These are phyloP conservation scores for Claviceps sp. DNA, from an alignment of 2,329 filamentous ascomycete genomes.

Conservation along the genomic window DNA sequence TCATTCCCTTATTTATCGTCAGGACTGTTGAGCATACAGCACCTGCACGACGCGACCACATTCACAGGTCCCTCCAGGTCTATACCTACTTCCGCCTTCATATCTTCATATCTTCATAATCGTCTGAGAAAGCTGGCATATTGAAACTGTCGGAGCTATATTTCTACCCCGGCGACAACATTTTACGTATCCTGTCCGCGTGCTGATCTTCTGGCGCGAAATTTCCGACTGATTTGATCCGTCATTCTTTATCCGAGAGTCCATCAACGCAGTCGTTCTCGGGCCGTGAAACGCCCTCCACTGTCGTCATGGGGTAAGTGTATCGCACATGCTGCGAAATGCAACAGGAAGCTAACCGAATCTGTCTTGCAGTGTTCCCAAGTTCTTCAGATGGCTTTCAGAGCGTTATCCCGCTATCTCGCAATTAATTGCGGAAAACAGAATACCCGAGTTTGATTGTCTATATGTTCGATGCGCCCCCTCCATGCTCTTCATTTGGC, in stretches of 20 bases:
- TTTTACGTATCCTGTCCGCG: too few relatives aligned
- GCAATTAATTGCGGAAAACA: constrained; percentile 94
- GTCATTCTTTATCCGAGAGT: neutral
- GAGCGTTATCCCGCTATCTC: constrained; percentile 98
- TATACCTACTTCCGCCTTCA: too few relatives aligned
- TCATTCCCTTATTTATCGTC: neutral
- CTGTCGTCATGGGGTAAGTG: constrained; percentile 18
- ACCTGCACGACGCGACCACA: neutral
- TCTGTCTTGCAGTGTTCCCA: constrained; percentile 44
- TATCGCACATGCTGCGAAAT: neutral
- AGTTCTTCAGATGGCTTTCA: constrained; percentile 98
- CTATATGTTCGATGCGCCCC: constrained; percentile 52
- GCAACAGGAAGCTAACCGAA: neutral
- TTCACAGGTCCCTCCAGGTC: too few relatives aligned
- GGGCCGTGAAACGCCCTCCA: neutral
- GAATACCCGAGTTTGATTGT: constrained; percentile 97
- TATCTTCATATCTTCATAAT: neutral
- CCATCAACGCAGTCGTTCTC: neutral
- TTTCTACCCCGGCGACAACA: neutral
- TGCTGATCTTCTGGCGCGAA: neutral
- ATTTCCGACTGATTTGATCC: too few relatives aligned
- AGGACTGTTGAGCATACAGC: neutral
- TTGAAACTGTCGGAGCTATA: neutral
- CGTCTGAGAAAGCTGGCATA: neutral
- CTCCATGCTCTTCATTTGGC: neutral